Evolutionary conservation across 2,329 filamentous ascomycete species (phyloP), one percentile per base, ranked within the genome.

Genomic region (Magnaporthiopsis incrustans): DNA sequence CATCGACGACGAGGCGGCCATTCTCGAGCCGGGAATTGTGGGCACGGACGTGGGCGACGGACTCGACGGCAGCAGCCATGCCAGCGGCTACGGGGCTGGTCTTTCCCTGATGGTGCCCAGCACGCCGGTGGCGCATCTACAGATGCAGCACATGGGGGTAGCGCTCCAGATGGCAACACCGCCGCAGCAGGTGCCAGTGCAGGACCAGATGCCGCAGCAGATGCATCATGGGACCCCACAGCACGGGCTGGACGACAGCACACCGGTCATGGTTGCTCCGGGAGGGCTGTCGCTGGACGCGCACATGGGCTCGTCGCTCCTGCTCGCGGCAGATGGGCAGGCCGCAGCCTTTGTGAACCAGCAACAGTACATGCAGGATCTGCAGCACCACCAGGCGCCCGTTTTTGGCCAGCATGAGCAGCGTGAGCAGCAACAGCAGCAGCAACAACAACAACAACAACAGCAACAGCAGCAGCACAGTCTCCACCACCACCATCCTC

Each of bases 251-350:
- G 53, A 32, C 12, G 62, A 65, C 57, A 14, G 59, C 57, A 59
- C 59, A 15, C 61, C 32, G 70, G 71, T 64, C 14, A 65, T 69
- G n/a, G 65, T 65, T 26, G n/a, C 67, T 3, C 61, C 67, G 57
- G 66, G 65, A 61, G 64, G 67, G 68, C 60, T 74, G 69, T 85
- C 88, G 71, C 87, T 89, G 67, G 84, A 88, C 67, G 84, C 86
- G 69, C 86, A 89, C 72, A 87, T 89, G 66, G 84, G 88, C 67
- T 84, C 85, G 1, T 84, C 84, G 4, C 78, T 89, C 22, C 77
- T 89, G 6, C 79, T 86, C 64, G 83, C 85, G 14, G 82, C 79
- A 30, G 70, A 64, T 44, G 50, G 57, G 27, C 63, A 66, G 4
- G 65, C 66, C 14, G 63, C 67, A 32, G 57, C 64, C 1, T 65